Evolutionary conservation across 1,284 basidiomycete genomes (phyloP).

Genomic region (Bjerkandera adusta): DNA sequence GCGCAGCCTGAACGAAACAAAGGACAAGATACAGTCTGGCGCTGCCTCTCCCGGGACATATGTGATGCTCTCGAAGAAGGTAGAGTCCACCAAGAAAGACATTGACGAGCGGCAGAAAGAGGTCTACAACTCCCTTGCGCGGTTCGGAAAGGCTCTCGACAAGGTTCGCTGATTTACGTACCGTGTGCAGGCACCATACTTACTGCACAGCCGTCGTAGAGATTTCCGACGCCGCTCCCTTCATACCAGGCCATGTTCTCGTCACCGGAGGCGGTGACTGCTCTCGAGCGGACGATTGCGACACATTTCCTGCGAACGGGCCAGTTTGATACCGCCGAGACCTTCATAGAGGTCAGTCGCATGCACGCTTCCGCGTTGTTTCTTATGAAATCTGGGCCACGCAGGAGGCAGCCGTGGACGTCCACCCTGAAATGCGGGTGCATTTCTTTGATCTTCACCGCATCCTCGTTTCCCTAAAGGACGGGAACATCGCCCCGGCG

Average conservation of each 20-base stretch:
- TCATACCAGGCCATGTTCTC: slow-evolving; percentile 70
- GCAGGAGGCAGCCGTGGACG: slow-evolving; percentile 70
- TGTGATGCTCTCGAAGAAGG: slow-evolving; percentile 50
- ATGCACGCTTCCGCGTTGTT: not conserved
- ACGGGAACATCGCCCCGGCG: slow-evolving; percentile 70
- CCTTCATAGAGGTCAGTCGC: slow-evolving; percentile 62
- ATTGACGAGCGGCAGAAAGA: slow-evolving; percentile 88
- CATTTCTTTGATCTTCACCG: slow-evolving; percentile 73
- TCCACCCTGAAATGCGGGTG: slow-evolving; percentile 52
- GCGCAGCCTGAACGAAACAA: slow-evolving; percentile 56
- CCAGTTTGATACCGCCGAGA: slow-evolving; percentile 71
- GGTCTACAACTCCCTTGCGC: slow-evolving; percentile 72
- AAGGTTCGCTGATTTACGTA: slow-evolving; percentile 55
- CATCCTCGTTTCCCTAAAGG: slow-evolving; percentile 69
- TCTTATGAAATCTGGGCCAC: slow-evolving; percentile 2
- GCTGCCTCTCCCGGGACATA: slow-evolving; percentile 54
- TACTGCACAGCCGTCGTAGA: slow-evolving; percentile 41
- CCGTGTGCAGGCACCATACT: slow-evolving; percentile 7
- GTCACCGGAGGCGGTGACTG: slow-evolving; percentile 52
- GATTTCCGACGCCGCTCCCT: slow-evolving; percentile 66
- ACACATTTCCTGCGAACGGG: slow-evolving; percentile 79
- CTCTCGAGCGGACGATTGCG: slow-evolving; percentile 75
- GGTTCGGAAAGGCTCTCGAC: slow-evolving; percentile 82
- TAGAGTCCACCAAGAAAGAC: slow-evolving; percentile 78
- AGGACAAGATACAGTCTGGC: slow-evolving; percentile 52